A percentile compares a stretch with the other conserved stretches of the same genome.
Conservation (phyloP, 2,329 filamentous ascomycete genomes). For the Alternaria atra region DNA sequence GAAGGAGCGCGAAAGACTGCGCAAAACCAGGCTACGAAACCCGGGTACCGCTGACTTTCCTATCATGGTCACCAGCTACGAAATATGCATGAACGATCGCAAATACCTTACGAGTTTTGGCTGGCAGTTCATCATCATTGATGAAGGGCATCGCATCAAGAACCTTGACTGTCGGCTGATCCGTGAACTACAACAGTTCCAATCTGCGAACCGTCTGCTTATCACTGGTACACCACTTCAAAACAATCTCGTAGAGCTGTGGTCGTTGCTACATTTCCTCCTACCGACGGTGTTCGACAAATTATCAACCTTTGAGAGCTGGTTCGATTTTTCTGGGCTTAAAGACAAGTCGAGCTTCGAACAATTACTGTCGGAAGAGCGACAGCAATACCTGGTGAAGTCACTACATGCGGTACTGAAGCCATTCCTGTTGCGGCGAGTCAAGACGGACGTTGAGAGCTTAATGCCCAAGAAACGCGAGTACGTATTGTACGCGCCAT, state of each 20-base stretch:
- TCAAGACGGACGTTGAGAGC: conserved; percentile 93
- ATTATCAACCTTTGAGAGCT: conserved; percentile 89
- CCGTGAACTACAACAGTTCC: conserved; percentile 85
- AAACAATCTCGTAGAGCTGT: conserved; percentile 93
- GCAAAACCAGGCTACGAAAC: conserved; percentile 73
- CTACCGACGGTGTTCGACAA: conserved; percentile 93
- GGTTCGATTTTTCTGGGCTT: conserved; percentile 96
- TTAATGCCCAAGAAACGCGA: conserved; percentile 95
- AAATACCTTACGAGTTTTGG: conserved; percentile 82
- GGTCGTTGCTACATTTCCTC: conserved; percentile 93
- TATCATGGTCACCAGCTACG: conserved; percentile 92
- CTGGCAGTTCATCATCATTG: conserved; percentile 98
- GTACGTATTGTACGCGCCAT: conserved; percentile 92
- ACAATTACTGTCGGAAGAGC: conserved; percentile 79
- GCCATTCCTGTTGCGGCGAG: conserved; percentile 83
- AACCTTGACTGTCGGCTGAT: conserved; percentile 95
- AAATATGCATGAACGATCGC: conserved; percentile 92
- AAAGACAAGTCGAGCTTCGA: conserved; percentile 82
- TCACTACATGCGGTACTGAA: conserved; percentile 95
- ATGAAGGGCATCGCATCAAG: conserved; percentile 97
- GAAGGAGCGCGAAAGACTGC: conserved; percentile 77
- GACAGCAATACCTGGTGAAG: conserved; percentile 79
- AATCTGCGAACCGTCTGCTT: conserved; percentile 86
- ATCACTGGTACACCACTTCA: conserved; percentile 96
- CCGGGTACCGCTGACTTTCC: conserved; percentile 79